phyloP scores from a whole-genome alignment of 192 early-diverging fungal species.

The Bifiguratus adelaidae region DNA sequence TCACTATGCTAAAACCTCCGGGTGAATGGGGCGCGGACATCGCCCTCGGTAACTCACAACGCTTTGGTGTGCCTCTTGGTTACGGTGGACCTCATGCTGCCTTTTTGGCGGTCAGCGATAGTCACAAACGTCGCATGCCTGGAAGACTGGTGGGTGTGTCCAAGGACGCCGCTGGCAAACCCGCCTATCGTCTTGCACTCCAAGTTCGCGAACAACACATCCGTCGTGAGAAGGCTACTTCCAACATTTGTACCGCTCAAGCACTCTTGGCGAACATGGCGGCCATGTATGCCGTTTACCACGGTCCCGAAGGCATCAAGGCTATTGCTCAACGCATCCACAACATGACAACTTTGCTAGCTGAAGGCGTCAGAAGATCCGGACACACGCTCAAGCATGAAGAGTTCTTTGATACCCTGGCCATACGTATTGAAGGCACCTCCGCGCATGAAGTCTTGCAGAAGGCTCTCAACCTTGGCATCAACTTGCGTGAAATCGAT shows the following conservation, averaged over 20 bases:
- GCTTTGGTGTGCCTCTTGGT: slow-evolving; percentile 97
- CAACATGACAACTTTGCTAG: slow-evolving; percentile 78
- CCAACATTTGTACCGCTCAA: slow-evolving; percentile 99
- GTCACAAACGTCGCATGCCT: slow-evolving; percentile 91
- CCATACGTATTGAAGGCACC: slow-evolving; percentile 58
- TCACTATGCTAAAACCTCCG: slow-evolving; percentile 85
- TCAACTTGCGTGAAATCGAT: slow-evolving; percentile 86
- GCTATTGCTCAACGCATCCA: slow-evolving; percentile 91
- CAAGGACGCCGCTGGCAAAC: slow-evolving; percentile 79
- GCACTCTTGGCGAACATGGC: slow-evolving; percentile 99
- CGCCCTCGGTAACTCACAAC: slow-evolving; percentile 93
- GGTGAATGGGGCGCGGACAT: slow-evolving; percentile 98
- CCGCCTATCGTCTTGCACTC: slow-evolving; percentile 88
- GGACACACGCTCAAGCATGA: slow-evolving; percentile 79
- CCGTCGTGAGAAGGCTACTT: slow-evolving; percentile 96
- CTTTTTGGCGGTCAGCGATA: slow-evolving; percentile 91
- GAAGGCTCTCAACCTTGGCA: slow-evolving; percentile 59
- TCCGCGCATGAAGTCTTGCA: slow-evolving; percentile 53
- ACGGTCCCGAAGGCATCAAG: slow-evolving; percentile 87
- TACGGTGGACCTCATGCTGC: slow-evolving; percentile 99
- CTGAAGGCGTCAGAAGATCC: slow-evolving; percentile 54
- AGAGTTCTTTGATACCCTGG: slow-evolving; percentile 93
- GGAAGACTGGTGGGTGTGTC: slow-evolving; percentile 95
- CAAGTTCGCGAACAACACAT: slow-evolving; percentile 99
- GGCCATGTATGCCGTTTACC: slow-evolving; percentile 98